Base-by-base conservation (phyloP, 2,329 filamentous ascomycete species). In the Acrocalymma vagum region DNA sequence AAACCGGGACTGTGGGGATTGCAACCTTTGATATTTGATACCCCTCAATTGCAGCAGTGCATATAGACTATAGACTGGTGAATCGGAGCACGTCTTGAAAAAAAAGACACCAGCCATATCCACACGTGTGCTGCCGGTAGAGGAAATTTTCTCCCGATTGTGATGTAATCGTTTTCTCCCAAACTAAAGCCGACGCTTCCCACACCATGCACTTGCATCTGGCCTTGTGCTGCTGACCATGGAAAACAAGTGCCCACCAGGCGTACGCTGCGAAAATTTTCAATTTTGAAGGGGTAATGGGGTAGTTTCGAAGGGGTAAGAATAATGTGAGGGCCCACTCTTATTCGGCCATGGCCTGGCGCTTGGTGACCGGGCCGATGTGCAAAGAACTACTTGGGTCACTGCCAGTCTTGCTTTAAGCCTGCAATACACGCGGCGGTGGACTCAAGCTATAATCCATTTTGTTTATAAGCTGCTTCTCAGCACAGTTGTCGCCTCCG, bases 231-330 rank as follows among this genome's bases (percentile, higher is more conserved):
- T n/a, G n/a, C n/a, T 9, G 14, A 16, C 29, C 5, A 17, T 9
- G 14, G 16, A 10, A 28, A 21, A 8, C 17, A 23, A 23, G 17
- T 23, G 6, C 30, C 32, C n/a, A 10, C 9, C 26, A 2, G n/a
- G 11, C 11, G 10, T 6, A 9, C n/a, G 2, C 11, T 28, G 17
- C 15, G 32, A 32, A 62, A 58, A 57, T 65, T 65, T 66, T 66
- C 55, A 67, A 37, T 68, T 68, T 65, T 41, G 59, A 58, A 62
- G 63, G 64, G 62, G 64, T 69, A 69, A 69, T 64, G 24, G 42
- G 55, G 26, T 29, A 45, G 55, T 66, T 65, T 62, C 38, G 62
- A 58, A 58, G 57, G 60, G 58, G 59, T 62, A 63, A 63, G 43
- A 31, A 29, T 18, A 48, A 55, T 43, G 38, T 24, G 26, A 23